Conservation (phyloP, 805 yeast species). For the Teunomyces gatunensis region DNA sequence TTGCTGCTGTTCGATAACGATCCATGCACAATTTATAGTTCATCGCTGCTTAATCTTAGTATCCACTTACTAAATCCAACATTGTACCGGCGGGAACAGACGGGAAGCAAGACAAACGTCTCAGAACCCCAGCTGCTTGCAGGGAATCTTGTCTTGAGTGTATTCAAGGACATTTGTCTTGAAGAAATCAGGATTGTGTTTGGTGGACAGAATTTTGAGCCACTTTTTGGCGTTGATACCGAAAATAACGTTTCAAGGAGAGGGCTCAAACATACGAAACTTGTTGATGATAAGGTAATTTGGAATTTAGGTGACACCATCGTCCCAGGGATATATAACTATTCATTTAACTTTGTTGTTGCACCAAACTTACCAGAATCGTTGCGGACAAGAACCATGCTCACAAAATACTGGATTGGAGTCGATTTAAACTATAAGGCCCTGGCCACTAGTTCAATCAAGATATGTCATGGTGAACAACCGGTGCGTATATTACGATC, state of each 20-base stretch:
- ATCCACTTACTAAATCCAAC: neutral
- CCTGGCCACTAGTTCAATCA: neutral
- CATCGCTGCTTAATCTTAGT: neutral
- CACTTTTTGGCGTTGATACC: neutral
- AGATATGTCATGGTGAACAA: neutral
- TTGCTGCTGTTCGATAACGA: neutral
- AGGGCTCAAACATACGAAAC: slow-evolving; percentile 1
- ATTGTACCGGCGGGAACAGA: slow-evolving; percentile 5
- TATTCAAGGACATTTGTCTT: neutral
- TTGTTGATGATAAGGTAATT: neutral
- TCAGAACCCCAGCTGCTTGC: neutral
- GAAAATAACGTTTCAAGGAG: neutral
- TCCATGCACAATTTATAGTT: neutral
- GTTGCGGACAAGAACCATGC: neutral
- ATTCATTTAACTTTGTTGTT: slow-evolving; percentile 12
- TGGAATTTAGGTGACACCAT: neutral
- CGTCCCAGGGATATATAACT: slow-evolving; percentile 11
- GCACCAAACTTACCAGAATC: slow-evolving; percentile 12
- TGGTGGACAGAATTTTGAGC: slow-evolving; percentile 1
- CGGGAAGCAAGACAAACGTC: neutral
- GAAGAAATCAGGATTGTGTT: neutral
- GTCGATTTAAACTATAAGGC: neutral
- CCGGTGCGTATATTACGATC: neutral
- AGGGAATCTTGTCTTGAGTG: neutral
- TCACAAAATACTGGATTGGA: slow-evolving; percentile 1